phyloP scores from a whole-genome alignment of 2,329 filamentous ascomycete species.

The Beauveria sp. region DNA sequence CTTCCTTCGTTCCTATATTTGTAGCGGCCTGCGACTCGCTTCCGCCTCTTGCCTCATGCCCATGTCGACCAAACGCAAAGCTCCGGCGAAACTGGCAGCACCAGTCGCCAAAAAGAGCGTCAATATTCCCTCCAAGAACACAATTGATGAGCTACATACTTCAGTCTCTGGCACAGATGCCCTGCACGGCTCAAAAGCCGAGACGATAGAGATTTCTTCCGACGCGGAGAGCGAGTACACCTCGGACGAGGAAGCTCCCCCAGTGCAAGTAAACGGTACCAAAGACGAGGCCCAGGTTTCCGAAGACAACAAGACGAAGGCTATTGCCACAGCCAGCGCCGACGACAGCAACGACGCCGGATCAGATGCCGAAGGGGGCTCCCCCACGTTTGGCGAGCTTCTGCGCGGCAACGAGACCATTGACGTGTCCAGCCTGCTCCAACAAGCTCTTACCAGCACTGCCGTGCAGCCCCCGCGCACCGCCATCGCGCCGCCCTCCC shows the following conservation, averaged over 20 bases:
- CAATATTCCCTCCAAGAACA: slow-evolving; percentile 40
- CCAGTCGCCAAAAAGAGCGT: slow-evolving; percentile 48
- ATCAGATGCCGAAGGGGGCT: slow-evolving; percentile 41
- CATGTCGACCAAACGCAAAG: slow-evolving; percentile 57
- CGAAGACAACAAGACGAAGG: slow-evolving; percentile 20
- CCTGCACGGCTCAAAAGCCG: slow-evolving; percentile 29
- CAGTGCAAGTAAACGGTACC: slow-evolving; percentile 12
- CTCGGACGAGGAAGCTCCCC: slow-evolving; percentile 33
- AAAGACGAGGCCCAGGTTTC: slow-evolving; percentile 13
- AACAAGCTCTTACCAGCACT: slow-evolving; percentile 28
- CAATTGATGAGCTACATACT: slow-evolving; percentile 51
- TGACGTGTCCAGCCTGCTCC: slow-evolving; percentile 60
- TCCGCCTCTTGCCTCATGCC: slow-evolving; percentile 17
- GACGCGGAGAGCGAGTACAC: slow-evolving; percentile 43
- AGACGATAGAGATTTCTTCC: slow-evolving; percentile 51
- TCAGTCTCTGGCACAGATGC: slow-evolving; percentile 40
- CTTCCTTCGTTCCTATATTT: background rate
- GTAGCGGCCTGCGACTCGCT: background rate
- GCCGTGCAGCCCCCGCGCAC: slow-evolving; percentile 36
- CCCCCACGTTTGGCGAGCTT: slow-evolving; percentile 80
- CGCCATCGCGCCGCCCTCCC: slow-evolving; percentile 54
- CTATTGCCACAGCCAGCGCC: slow-evolving; percentile 19
- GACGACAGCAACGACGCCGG: slow-evolving; percentile 26
- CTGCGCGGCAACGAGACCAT: slow-evolving; percentile 67
- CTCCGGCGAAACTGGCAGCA: slow-evolving; percentile 47